Evolutionary conservation across 805 yeast genomes (phyloP), one percentile per base, ranked within the genome.

Genomic region (Myxozyma vanderwaltii): DNA sequence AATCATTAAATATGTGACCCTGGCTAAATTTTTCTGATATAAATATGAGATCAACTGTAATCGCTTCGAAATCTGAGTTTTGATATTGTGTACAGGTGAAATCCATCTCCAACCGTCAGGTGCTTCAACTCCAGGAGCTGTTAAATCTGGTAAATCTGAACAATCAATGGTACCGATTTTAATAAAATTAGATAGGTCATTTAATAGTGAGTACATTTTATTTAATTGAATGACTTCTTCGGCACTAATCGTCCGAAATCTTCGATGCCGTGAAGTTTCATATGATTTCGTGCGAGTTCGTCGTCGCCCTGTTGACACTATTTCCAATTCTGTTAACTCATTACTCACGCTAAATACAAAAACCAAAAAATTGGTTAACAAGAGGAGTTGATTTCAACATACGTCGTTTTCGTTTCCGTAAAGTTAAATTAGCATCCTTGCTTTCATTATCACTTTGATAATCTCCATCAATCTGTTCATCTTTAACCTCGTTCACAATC

Each of bases 41-140:
- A 86, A 74, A 57, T 80, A 81, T 3, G 35, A 47, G 51, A 54
- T n/a, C 59, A 43, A 35, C 10, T 31, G 19, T 5, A 55, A 56
- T 53, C 43, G 63, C 65, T 21, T 49, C 4, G 43, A 7, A 17
- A 45, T 23, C 49, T 61, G 1, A 44, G 49, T 3, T 24, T 59
- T 36, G 4, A 61, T 53, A 3, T 76, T 68, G 59, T 67, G 74
- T 17, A 81, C 81, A 8, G 81, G 73, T 61, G 82, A 84, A 15
- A 82, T 71, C 88, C 88, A 84, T 51, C 50, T 66, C 88, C 88
- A 85, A 0, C 76, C 77, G 66, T 74, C 80, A 4, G 75, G 75
- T 0, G 80, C 76, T 8, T 56, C 58, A 0, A 74, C 35, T 0
- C 80, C 81, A 2, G 74, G 74, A 13, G 75, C 71, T 0, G 75